phyloP scores from a whole-genome alignment of 1,139 yeast genomes.

The Taphrina pruni region DNA sequence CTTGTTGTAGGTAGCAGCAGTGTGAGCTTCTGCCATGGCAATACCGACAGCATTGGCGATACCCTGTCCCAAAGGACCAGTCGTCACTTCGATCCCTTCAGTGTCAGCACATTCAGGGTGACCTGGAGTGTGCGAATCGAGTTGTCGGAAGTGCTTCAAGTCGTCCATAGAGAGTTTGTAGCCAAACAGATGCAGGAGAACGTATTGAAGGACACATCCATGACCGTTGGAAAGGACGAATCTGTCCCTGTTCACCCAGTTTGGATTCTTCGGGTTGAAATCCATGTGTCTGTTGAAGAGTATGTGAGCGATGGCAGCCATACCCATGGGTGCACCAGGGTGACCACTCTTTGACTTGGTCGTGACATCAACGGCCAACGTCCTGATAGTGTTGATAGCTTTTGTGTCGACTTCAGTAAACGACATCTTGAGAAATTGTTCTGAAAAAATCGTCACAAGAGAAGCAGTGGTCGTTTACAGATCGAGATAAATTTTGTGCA shows the following conservation, averaged over 20 bases:
- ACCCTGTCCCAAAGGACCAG: constrained; percentile 99
- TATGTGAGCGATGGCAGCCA: constrained; percentile 86
- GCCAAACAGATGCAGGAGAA: constrained; percentile 84
- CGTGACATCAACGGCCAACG: constrained; percentile 83
- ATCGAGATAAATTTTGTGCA: too few relatives aligned
- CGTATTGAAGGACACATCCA: constrained; percentile 89
- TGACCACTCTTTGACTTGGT: constrained; percentile 94
- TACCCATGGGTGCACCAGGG: constrained; percentile 98
- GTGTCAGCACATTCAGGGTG: constrained; percentile 83
- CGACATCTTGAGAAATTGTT: constrained; percentile 44
- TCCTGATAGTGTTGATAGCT: constrained; percentile 88
- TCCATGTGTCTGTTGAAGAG: constrained; percentile 75
- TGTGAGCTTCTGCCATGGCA: constrained; percentile 91
- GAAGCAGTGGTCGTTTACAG: too few relatives aligned
- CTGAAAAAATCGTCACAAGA: background rate
- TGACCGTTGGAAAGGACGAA: constrained; percentile 96
- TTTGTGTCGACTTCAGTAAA: constrained; percentile 66
- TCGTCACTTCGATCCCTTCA: constrained; percentile 95
- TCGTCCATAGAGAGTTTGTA: constrained; percentile 83
- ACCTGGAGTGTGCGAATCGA: constrained; percentile 92
- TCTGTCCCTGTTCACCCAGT: constrained; percentile 94
- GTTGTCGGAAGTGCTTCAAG: constrained; percentile 87
- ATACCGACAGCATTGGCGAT: constrained; percentile 94
- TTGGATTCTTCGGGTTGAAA: constrained; percentile 88
- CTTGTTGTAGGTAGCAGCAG: constrained; percentile 93